A percentile compares a stretch with the other conserved stretches of the same genome.
phyloP scores from a whole-genome alignment of 257 asterid species.

The Cordia subcordata region DNA sequence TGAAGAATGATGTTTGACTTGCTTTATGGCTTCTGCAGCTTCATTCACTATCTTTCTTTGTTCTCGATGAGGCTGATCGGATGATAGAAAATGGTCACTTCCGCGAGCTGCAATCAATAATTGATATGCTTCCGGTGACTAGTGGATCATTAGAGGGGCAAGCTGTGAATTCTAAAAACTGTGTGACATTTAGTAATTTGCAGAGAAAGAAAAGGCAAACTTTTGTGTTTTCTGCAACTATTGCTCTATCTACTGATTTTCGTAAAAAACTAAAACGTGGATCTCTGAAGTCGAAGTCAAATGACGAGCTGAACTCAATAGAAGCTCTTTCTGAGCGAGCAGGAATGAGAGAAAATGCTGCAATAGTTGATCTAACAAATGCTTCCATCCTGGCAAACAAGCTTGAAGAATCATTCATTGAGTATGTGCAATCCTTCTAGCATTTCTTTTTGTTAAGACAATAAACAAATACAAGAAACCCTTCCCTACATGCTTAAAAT shows the following conservation, averaged over 20 bases:
- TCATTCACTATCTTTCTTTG: conserved; percentile 88
- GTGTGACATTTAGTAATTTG: conserved; percentile 54
- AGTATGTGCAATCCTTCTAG: conserved; percentile 46
- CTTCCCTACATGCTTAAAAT: too few species aligned
- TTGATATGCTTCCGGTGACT: conserved; percentile 86
- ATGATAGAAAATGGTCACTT: conserved; percentile 96
- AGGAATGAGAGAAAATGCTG: conserved; percentile 85
- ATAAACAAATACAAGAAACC: too few species aligned
- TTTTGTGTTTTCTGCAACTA: conserved; percentile 94
- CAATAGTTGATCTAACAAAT: conserved; percentile 83
- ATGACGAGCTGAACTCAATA: conserved; percentile 68
- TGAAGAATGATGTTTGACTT: conserved; percentile 2
- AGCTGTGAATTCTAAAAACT: conserved; percentile 46
- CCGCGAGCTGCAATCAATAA: conserved; percentile 86
- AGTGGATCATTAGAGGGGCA: conserved; percentile 50
- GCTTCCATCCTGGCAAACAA: conserved; percentile 77
- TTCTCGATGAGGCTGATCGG: conserved; percentile 98
- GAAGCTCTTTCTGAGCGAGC: conserved; percentile 90
- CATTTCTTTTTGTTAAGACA: conserved; percentile 1
- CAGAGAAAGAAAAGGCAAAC: conserved; percentile 95
- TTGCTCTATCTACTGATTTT: conserved; percentile 85
- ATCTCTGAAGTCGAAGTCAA: conserved; percentile 40
- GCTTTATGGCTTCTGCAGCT: conserved; percentile 51
- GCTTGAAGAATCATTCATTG: conserved; percentile 82
- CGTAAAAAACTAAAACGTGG: conserved; percentile 88